phyloP scores from a whole-genome alignment of 257 asterid species.

The Cordia subcordata region DNA sequence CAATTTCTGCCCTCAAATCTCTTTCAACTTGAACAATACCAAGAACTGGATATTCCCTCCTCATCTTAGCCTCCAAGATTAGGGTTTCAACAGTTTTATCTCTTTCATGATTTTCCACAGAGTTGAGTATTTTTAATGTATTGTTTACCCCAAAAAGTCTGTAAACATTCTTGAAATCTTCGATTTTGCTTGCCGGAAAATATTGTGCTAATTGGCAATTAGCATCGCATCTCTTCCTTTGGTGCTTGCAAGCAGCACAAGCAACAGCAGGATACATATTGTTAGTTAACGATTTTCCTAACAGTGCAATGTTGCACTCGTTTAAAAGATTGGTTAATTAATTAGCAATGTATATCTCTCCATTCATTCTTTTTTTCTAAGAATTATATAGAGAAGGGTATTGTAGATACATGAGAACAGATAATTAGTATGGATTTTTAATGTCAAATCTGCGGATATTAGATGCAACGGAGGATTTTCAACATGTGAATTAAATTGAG shows the following conservation, averaged over 20 bases:
- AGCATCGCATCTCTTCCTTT: constrained; percentile 4
- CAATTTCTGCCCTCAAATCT: neutral
- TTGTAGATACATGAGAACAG: no score
- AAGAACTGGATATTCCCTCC: constrained; percentile 14
- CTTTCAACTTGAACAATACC: constrained; percentile 1
- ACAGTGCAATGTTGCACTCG: no score
- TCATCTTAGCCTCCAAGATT: constrained; percentile 5
- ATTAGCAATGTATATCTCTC: no score
- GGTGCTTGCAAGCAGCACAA: constrained; percentile 6
- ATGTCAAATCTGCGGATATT: no score
- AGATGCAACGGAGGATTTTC: neutral
- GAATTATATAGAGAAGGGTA: no score
- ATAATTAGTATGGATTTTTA: no score
- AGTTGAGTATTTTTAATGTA: neutral
- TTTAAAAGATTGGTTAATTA: no score
- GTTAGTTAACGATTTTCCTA: no score
- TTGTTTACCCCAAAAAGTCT: constrained; percentile 12
- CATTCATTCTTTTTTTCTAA: no score
- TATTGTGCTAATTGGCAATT: constrained; percentile 12
- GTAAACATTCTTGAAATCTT: constrained; percentile 9
- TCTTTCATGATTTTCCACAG: neutral
- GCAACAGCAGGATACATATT: neutral
- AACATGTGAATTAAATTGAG: neutral
- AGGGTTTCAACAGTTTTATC: neutral
- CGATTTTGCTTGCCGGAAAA: neutral